These are phyloP conservation scores for Metschnikowia cubensis DNA, from an alignment of 805 yeast species.

Conservation along the genomic window DNA sequence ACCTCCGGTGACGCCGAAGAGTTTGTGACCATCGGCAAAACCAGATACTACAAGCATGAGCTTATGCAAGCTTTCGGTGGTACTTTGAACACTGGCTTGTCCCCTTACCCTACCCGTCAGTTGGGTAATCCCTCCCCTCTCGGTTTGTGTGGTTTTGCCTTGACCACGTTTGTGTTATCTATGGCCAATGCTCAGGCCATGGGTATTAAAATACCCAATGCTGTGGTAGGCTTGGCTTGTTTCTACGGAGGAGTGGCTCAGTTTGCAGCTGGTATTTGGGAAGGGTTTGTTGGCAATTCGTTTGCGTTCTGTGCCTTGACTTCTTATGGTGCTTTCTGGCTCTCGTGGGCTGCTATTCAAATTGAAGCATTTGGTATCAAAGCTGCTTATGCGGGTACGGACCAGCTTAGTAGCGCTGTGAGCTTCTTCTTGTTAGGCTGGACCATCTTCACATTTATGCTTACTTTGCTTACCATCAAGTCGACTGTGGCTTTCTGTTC, in stretches of 20 bases:
- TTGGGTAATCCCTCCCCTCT: constrained; percentile 36
- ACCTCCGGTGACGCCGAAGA: constrained; percentile 32
- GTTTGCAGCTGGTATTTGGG: constrained; percentile 21
- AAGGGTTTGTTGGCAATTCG: constrained; percentile 18
- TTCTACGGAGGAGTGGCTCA: constrained; percentile 20
- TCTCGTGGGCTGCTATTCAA: constrained; percentile 57
- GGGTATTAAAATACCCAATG: constrained; percentile 16
- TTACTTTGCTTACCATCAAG: constrained; percentile 33
- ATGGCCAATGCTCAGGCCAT: constrained; percentile 20
- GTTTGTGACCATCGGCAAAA: constrained; percentile 28
- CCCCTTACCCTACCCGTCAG: constrained; percentile 46
- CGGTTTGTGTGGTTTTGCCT: constrained; percentile 19
- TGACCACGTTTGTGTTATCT: constrained; percentile 20
- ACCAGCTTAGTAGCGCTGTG: constrained; percentile 29
- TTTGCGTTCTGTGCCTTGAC: constrained; percentile 19
- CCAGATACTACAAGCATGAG: constrained; percentile 30
- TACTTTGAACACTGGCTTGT: constrained; percentile 30
- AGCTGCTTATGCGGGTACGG: constrained; percentile 37
- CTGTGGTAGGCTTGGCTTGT: constrained; percentile 17
- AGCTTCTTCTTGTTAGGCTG: constrained; percentile 38
- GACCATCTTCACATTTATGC: constrained; percentile 39
- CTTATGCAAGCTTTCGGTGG: constrained; percentile 39
- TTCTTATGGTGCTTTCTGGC: constrained; percentile 62
- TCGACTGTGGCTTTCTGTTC: constrained; percentile 35
- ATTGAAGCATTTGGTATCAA: constrained; percentile 58